phyloP scores from a whole-genome alignment of 768 basidiomycete genomes.

The Macrolepiota dolichaula region DNA sequence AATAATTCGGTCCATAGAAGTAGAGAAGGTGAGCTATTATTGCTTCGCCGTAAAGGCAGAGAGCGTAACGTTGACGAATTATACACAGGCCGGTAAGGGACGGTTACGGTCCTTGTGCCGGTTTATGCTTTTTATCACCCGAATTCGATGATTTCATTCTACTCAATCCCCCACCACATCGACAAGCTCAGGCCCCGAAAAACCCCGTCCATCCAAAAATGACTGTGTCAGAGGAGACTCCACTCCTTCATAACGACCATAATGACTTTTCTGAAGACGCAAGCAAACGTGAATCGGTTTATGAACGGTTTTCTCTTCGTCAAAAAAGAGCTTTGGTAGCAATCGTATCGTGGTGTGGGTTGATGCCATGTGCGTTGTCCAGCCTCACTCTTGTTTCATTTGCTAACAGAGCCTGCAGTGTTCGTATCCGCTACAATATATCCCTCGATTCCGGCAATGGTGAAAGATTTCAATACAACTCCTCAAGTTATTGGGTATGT shows the following conservation, averaged over 20 bases:
- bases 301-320: slow-evolving; percentile 40
- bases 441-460: slow-evolving; percentile 72
- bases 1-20: background rate
- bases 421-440: slow-evolving; percentile 69
- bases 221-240: slow-evolving; percentile 5
- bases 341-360: slow-evolving; percentile 47
- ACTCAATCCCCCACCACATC: background rate
- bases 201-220: background rate
- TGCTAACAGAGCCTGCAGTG: slow-evolving; percentile 34
- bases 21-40: slow-evolving; percentile 1
- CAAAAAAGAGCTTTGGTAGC: slow-evolving; percentile 46
- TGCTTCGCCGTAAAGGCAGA: background rate
- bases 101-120: background rate
- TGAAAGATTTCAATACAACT: slow-evolving; percentile 59
- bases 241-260: background rate
- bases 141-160: background rate
- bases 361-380: slow-evolving; percentile 46
- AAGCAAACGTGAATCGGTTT: slow-evolving; percentile 24
- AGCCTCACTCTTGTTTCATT: slow-evolving; percentile 51
- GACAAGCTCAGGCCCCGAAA: background rate
- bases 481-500: slow-evolving; percentile 55
- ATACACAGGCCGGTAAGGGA: background rate
- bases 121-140: background rate
- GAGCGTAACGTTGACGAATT: background rate
- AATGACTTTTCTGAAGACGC: background rate